Conservation (phyloP, 1,284 basidiomycete species). For the Fereydounia khargensis region DNA sequence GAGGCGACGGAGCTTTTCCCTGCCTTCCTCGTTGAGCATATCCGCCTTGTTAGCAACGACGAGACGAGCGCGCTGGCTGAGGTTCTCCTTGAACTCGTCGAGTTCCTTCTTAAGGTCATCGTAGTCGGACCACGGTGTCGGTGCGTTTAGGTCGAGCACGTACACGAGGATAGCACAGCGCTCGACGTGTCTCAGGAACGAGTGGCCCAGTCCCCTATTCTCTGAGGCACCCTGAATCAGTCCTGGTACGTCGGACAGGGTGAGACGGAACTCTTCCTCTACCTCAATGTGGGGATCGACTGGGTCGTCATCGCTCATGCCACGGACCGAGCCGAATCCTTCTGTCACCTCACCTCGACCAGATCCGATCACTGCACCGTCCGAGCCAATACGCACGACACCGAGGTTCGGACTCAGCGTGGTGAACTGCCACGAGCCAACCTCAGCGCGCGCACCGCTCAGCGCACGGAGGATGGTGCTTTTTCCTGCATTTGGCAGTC, state of each 20-base stretch:
- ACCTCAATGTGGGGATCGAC: background rate
- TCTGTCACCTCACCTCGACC: constrained; percentile 19
- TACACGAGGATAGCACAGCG: constrained; percentile 85
- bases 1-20: no score
- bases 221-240: constrained; percentile 79
- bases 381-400: constrained; percentile 76
- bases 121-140: constrained; percentile 68
- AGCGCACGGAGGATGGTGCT: constrained; percentile 81
- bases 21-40: constrained; percentile 2
- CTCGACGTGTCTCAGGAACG: constrained; percentile 89
- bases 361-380: constrained; percentile 56
- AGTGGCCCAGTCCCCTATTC: constrained; percentile 88
- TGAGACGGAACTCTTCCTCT: constrained; percentile 69
- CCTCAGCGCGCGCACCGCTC: constrained; percentile 77
- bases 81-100: constrained; percentile 74
- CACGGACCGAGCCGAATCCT: constrained; percentile 12
- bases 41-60: constrained; percentile 96
- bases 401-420: constrained; percentile 95
- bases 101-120: constrained; percentile 73
- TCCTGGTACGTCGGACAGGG: constrained; percentile 95
- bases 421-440: constrained; percentile 90
- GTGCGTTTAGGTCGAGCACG: constrained; percentile 79
- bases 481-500: constrained; percentile 84
- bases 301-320: background rate
- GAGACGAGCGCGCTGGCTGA: constrained; percentile 64